Conservation (phyloP, 495 filamentous ascomycete species). For the Penicillium odoratum region DNA sequence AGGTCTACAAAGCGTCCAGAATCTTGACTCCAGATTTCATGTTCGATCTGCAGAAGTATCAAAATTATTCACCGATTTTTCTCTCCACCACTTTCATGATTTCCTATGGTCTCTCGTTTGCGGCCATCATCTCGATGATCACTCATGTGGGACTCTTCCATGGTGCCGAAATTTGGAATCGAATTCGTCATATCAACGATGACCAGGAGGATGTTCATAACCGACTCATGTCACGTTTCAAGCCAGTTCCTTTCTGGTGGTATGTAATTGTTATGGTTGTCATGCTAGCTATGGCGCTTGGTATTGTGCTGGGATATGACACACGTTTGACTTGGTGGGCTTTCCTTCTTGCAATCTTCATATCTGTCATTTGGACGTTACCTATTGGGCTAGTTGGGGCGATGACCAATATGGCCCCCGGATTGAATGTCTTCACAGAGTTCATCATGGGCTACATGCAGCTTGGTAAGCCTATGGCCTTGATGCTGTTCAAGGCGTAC, state of each 20-base stretch:
- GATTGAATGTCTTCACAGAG: slow-evolving; percentile 60
- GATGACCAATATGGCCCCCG: slow-evolving; percentile 54
- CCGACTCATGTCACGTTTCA: slow-evolving; percentile 61
- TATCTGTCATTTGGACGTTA: slow-evolving; percentile 51
- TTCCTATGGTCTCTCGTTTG: slow-evolving; percentile 61
- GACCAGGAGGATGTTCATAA: slow-evolving; percentile 69
- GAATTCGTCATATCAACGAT: slow-evolving; percentile 45
- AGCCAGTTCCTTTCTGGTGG: slow-evolving; percentile 64
- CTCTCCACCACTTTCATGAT: slow-evolving; percentile 60
- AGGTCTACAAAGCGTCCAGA: slow-evolving; percentile 50
- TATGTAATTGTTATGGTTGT: slow-evolving; percentile 48
- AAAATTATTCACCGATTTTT: slow-evolving; percentile 60
- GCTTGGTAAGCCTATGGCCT: slow-evolving; percentile 58
- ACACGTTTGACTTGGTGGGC: slow-evolving; percentile 55
- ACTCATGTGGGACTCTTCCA: slow-evolving; percentile 57
- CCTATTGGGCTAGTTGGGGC: slow-evolving; percentile 56
- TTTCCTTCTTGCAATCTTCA: slow-evolving; percentile 52
- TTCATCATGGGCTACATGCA: slow-evolving; percentile 67
- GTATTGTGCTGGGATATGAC: slow-evolving; percentile 50
- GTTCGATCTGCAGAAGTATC: slow-evolving; percentile 55
- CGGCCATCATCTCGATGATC: slow-evolving; percentile 55
- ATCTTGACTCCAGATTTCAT: slow-evolving; percentile 55
- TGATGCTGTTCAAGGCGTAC: slow-evolving; percentile 68
- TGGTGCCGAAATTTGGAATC: slow-evolving; percentile 53
- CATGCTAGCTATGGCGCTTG: slow-evolving; percentile 54